Evolutionary conservation across 768 basidiomycete genomes (phyloP).

Genomic region (Inosperma sp.): DNA sequence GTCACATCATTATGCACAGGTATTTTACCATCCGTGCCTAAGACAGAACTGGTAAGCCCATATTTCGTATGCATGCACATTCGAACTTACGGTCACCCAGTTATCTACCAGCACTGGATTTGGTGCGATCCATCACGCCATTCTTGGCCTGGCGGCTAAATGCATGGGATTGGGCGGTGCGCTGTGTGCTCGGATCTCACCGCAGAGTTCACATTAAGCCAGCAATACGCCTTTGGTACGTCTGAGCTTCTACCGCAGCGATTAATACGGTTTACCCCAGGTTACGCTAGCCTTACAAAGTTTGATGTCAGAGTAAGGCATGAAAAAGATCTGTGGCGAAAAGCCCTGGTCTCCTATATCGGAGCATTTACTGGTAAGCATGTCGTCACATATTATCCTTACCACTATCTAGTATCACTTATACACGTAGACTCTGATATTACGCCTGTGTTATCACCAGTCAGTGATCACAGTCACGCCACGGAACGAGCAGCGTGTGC

Average conservation of each 20-base stretch:
- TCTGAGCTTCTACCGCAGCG: constrained; percentile 2
- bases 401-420: background rate
- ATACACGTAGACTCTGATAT: constrained; percentile 67
- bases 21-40: constrained; percentile 67
- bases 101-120: constrained; percentile 70
- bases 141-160: constrained; percentile 69
- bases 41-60: constrained; percentile 68
- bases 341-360: constrained; percentile 61
- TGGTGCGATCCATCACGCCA: constrained; percentile 78
- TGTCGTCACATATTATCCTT: background rate
- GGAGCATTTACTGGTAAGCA: constrained; percentile 61
- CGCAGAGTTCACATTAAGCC: constrained; percentile 60
- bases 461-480: constrained; percentile 54
- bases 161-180: constrained; percentile 56
- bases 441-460: constrained; percentile 63
- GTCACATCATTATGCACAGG: constrained; percentile 67
- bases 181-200: constrained; percentile 54
- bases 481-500: constrained; percentile 51
- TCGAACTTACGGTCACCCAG: constrained; percentile 24
- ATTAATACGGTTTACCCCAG: constrained; percentile 28
- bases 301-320: constrained; percentile 56
- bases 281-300: constrained; percentile 48
- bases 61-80: background rate
- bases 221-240: constrained; percentile 52
- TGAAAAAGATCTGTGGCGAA: constrained; percentile 55